phyloP scores from a whole-genome alignment of 176 grass and related monocot species.

The Eragrostis curvula region DNA sequence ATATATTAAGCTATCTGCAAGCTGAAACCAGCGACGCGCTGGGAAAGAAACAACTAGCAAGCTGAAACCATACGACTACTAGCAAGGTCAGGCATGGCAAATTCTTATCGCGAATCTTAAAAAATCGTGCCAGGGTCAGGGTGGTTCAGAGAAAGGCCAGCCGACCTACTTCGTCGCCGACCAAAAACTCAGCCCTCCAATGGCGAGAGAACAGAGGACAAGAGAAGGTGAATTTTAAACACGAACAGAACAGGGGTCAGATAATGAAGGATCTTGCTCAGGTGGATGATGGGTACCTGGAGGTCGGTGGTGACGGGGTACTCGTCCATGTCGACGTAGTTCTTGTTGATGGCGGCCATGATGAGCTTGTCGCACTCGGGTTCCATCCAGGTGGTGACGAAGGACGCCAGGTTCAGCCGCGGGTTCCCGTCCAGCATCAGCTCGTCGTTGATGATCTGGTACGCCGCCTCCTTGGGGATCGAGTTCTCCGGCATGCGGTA shows the following conservation, averaged over 20 bases:
- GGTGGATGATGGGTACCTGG: slow-evolving; percentile 47
- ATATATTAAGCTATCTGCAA: neutral
- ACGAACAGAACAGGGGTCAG: neutral
- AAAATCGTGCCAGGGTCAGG: neutral
- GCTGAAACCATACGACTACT: no score
- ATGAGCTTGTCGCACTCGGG: slow-evolving; percentile 99
- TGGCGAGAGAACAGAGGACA: neutral
- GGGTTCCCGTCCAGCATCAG: slow-evolving; percentile 99
- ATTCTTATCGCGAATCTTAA: neutral
- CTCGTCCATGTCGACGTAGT: slow-evolving; percentile 99
- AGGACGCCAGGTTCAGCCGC: slow-evolving; percentile 91
- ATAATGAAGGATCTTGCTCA: neutral
- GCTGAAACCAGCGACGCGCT: neutral
- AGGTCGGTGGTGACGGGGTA: slow-evolving; percentile 96
- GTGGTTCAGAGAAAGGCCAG: neutral
- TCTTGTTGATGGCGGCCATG: slow-evolving; percentile 92
- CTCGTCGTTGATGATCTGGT: slow-evolving; percentile 99
- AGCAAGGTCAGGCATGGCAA: neutral
- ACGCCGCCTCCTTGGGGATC: slow-evolving; percentile 96
- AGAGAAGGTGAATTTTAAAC: neutral
- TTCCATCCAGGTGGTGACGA: slow-evolving; percentile 99
- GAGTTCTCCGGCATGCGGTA: slow-evolving; percentile 91
- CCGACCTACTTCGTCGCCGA: neutral
- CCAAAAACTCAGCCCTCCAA: neutral
- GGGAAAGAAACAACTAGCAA: neutral